Evolutionary conservation across 768 basidiomycete species (phyloP).

Genomic region (Cyclocybe cylindracea): DNA sequence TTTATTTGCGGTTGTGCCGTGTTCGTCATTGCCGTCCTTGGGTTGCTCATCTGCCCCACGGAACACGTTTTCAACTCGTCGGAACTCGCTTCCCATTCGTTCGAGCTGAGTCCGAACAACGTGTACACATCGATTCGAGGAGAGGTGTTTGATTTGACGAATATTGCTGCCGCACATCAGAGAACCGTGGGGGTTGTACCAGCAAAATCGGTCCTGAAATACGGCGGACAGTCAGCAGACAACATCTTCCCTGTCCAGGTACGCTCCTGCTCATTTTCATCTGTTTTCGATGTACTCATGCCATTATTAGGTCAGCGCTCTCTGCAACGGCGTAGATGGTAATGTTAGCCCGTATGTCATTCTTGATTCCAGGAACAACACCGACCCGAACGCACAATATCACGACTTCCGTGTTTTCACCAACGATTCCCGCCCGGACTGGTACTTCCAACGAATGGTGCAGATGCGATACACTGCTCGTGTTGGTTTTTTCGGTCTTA

Average conservation of each 20-base stretch:
- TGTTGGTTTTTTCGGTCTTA: conserved; percentile 86
- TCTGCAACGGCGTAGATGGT: conserved; percentile 87
- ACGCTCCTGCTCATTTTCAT: conserved; percentile 13
- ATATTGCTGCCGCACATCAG: conserved; percentile 65
- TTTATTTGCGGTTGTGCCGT: conserved; percentile 84
- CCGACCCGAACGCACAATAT: conserved; percentile 77
- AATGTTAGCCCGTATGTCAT: conserved; percentile 82
- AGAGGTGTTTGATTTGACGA: conserved; percentile 89
- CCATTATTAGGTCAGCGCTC: conserved; percentile 71
- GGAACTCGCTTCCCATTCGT: conserved; percentile 79
- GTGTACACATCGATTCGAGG: conserved; percentile 86
- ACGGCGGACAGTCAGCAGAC: conserved; percentile 77
- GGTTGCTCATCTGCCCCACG: conserved; percentile 89
- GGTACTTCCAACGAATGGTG: conserved; percentile 97
- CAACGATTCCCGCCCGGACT: conserved; percentile 92
- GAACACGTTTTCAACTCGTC: conserved; percentile 84
- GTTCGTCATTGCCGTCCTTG: conserved; percentile 91
- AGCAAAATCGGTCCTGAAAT: conserved; percentile 72
- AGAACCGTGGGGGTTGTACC: conserved; percentile 74
- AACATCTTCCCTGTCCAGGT: conserved; percentile 94
- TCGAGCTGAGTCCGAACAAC: conserved; percentile 61
- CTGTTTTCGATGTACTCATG: conserved; percentile 1
- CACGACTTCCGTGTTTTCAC: conserved; percentile 94
- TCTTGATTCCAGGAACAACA: conserved; percentile 74
- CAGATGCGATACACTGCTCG: conserved; percentile 88